phyloP scores from a whole-genome alignment of 495 filamentous ascomycete species.

The Aspergillus affinis region DNA sequence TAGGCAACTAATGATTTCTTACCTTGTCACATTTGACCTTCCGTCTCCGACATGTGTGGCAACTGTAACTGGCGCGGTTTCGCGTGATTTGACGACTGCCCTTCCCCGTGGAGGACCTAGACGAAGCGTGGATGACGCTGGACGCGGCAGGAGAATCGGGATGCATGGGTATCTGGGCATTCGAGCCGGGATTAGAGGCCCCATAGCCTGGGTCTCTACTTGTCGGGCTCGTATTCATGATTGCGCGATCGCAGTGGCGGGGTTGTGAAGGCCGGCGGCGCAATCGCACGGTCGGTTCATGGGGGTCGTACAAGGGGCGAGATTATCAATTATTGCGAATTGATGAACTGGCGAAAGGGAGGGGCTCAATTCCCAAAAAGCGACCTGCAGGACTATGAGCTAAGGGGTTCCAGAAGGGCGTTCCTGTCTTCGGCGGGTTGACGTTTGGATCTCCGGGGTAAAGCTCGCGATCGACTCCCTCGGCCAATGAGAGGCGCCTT shows the following conservation, averaged over 20 bases:
- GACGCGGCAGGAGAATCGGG: conserved; percentile 6
- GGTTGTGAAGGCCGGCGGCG: conserved; percentile 21
- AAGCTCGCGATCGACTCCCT: conserved; percentile 12
- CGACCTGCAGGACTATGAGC: no score
- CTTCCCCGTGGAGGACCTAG: conserved; percentile 15
- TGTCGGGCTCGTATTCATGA: conserved; percentile 23
- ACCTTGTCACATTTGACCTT: conserved; percentile 52
- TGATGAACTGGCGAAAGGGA: neutral
- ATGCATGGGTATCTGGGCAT: conserved; percentile 10
- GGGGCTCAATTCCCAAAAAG: neutral
- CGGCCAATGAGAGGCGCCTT: neutral
- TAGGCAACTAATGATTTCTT: neutral
- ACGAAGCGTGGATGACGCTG: conserved; percentile 5
- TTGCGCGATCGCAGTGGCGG: conserved; percentile 24
- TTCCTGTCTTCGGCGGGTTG: neutral
- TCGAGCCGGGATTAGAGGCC: conserved; percentile 12
- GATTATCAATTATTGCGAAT: neutral
- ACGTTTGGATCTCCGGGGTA: conserved; percentile 10
- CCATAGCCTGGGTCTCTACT: conserved; percentile 15
- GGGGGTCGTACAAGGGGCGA: neutral
- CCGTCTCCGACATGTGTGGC: conserved; percentile 47
- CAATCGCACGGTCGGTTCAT: conserved; percentile 9
- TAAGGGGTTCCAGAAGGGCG: no score
- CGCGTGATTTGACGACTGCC: conserved; percentile 46
- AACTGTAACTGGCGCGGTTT: conserved; percentile 50